Percentiles rank a stretch among this genome's conserved stretches.
Conservation (phyloP, 1,139 yeast species). For the Hemisphaericaspora xylofermentans region DNA sequence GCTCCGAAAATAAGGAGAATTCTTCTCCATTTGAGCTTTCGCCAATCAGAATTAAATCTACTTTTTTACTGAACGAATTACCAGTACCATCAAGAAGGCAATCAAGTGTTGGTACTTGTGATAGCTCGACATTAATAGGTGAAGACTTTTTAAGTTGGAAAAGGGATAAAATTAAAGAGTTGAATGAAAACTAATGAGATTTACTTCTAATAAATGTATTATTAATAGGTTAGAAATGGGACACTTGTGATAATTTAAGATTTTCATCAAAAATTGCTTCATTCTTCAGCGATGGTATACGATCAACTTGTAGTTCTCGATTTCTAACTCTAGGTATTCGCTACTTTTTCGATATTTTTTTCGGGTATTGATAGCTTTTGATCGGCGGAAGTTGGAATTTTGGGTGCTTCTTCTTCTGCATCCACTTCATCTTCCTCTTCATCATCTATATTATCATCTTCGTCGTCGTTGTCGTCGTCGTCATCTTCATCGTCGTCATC, state of each 20-base stretch:
- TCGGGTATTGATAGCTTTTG: too few relatives aligned
- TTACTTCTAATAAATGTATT: conserved; percentile 7
- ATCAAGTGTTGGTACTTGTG: conserved; percentile 26
- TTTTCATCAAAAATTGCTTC: too few relatives aligned
- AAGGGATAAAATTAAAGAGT: conserved; percentile 36
- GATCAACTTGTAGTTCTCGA: too few relatives aligned
- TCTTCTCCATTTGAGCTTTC: conserved; percentile 13
- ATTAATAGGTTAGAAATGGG: conserved; percentile 1
- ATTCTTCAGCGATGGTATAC: too few relatives aligned
- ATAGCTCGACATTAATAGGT: conserved; percentile 41
- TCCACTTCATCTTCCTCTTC: conserved; percentile 18
- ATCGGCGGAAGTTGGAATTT: too few relatives aligned
- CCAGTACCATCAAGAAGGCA: conserved; percentile 8
- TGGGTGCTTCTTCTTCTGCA: conserved; percentile 19
- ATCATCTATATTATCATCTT: conserved; percentile 21
- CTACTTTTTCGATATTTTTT: too few relatives aligned
- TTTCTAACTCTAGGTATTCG: too few relatives aligned
- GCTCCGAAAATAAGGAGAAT: conserved; percentile 18
- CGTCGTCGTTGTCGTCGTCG: conserved; percentile 40
- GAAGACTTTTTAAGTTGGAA: conserved; percentile 47
- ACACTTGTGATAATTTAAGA: background rate
- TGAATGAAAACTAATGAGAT: conserved; percentile 17
- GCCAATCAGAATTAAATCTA: conserved; percentile 10
- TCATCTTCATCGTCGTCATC: conserved; percentile 46
- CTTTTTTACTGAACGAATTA: conserved; percentile 4